A percentile compares a stretch with the other conserved stretches of the same genome.
Evolutionary conservation across 352 stramenopile genomes (phyloP).

Genomic region (Globisporangium cederbergense): DNA sequence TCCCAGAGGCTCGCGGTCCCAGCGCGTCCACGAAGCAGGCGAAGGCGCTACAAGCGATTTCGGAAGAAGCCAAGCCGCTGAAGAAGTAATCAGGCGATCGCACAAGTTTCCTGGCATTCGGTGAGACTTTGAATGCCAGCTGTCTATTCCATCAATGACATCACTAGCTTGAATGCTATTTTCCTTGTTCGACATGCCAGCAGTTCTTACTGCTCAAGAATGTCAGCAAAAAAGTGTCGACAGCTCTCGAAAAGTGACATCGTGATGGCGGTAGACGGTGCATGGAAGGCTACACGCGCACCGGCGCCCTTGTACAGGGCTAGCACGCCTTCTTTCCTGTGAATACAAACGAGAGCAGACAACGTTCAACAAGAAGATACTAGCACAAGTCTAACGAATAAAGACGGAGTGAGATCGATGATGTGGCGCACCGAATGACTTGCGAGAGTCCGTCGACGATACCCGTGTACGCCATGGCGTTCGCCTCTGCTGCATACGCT

Average conservation of each 20-base stretch:
- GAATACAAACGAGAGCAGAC: slow-evolving; percentile 6
- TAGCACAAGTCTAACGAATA: background rate
- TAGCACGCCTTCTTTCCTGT: slow-evolving; percentile 79
- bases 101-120: background rate
- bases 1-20: background rate
- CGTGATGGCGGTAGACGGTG: slow-evolving; percentile 94
- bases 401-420: background rate
- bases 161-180: background rate
- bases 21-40: background rate
- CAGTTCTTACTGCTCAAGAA: slow-evolving; percentile 30
- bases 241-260: slow-evolving; percentile 96
- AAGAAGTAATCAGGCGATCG: background rate
- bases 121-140: background rate
- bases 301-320: slow-evolving; percentile 94
- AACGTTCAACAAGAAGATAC: too few species aligned
- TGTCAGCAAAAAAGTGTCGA: slow-evolving; percentile 45
- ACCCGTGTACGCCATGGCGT: slow-evolving; percentile 40
- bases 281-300: slow-evolving; percentile 93
- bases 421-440: slow-evolving; percentile 52
- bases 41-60: slow-evolving; percentile 1
- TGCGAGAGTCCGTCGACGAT: slow-evolving; percentile 88
- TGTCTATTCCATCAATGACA: background rate
- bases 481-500: slow-evolving; percentile 33
- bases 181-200: background rate
- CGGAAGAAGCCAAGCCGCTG: slow-evolving; percentile 5